Percentiles rank a stretch among this genome's conserved stretches.
Conservation (phyloP, 2,329 filamentous ascomycete genomes). For the Trichoderma sp. region DNA sequence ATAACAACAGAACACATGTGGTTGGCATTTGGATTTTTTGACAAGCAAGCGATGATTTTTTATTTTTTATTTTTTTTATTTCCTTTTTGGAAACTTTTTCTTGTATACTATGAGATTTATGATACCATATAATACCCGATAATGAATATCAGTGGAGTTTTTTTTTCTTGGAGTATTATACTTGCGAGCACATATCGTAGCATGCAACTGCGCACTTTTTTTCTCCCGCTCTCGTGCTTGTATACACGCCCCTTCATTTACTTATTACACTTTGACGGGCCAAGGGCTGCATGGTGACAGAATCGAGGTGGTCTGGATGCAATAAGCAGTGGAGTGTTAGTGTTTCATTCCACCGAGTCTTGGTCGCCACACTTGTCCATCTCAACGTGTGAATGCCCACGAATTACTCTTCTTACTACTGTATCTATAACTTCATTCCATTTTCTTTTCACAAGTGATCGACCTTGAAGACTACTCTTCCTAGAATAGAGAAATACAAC, state of each 20-base stretch:
- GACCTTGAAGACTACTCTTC: background rate
- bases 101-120: conserved; percentile 12
- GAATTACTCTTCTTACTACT: background rate
- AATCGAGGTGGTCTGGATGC: conserved; percentile 1
- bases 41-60: conserved; percentile 13
- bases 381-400: background rate
- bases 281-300: conserved; percentile 2
- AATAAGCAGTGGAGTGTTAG: background rate
- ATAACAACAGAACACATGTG: background rate
- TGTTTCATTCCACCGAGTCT: background rate
- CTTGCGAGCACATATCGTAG: background rate
- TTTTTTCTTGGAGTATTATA: background rate
- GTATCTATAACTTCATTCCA: background rate
- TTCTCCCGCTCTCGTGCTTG: background rate
- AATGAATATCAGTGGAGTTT: conserved; percentile 9
- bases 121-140: conserved; percentile 17
- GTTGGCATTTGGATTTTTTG: conserved; percentile 11
- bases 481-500: background rate
- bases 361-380: background rate
- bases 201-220: conserved; percentile 13
- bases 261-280: background rate
- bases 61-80: background rate
- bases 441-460: background rate
- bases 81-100: background rate
- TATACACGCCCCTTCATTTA: background rate